A percentile compares a stretch with the other conserved stretches of the same genome.
Conservation (phyloP, 2,329 filamentous ascomycete species). For the Reticulascus tulasneorum region DNA sequence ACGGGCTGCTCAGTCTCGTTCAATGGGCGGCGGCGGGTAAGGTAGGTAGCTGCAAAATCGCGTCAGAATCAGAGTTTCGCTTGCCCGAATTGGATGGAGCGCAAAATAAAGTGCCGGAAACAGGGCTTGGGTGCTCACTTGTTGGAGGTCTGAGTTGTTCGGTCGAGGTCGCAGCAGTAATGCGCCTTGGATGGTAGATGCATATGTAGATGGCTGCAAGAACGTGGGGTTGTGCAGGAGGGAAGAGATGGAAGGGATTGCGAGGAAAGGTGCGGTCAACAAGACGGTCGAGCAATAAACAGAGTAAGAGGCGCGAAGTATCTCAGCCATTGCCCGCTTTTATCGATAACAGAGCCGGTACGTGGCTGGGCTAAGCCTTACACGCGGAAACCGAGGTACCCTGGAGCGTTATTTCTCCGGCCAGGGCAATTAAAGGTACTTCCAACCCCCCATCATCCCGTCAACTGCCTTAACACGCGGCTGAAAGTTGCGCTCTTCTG, state of each 20-base stretch:
- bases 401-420: not conserved
- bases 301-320: conserved; percentile 12
- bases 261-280: conserved; percentile 18
- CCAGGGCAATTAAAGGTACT: conserved; percentile 5
- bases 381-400: conserved; percentile 1
- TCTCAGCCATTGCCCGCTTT: not conserved
- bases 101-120: conserved; percentile 6
- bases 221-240: conserved; percentile 35
- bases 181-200: conserved; percentile 17
- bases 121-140: conserved; percentile 7
- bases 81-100: conserved; percentile 9
- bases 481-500: conserved; percentile 10
- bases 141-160: conserved; percentile 15
- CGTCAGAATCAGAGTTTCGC: conserved; percentile 29
- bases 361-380: not conserved
- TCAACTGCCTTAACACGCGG: conserved; percentile 9
- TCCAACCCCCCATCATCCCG: conserved; percentile 6
- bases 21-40: conserved; percentile 9
- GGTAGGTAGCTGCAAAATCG: conserved; percentile 28
- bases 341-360: conserved; percentile 6
- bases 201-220: conserved; percentile 21
- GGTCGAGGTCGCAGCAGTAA: conserved; percentile 13
- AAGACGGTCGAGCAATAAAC: conserved; percentile 12
- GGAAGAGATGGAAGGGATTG: conserved; percentile 18
- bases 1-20: too few species aligned